A percentile compares a stretch with the other conserved stretches of the same genome.
phyloP scores from a whole-genome alignment of 208 protist species.

The Acanthamoeba culbertsoni region DNA sequence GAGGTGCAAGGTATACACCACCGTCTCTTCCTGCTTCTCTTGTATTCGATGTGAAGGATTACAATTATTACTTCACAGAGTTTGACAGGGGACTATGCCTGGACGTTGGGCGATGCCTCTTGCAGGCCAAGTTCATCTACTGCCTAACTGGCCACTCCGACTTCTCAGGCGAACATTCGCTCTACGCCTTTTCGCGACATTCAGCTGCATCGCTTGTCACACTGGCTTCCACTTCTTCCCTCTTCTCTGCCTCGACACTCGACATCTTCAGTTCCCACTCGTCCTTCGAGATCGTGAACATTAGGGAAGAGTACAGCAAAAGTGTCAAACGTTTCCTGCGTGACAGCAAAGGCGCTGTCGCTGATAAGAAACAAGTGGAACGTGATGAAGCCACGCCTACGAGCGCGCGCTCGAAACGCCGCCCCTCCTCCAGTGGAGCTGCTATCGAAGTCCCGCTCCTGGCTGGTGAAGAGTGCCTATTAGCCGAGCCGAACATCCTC shows the following conservation, averaged over 20 bases:
- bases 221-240: not conserved
- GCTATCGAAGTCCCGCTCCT: not conserved
- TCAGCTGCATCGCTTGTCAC: not conserved
- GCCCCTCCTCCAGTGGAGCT: not conserved
- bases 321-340: not conserved
- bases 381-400: not conserved
- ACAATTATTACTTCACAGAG: not conserved
- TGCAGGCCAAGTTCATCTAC: not conserved
- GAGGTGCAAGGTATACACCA: not conserved
- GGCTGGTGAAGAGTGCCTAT: not conserved
- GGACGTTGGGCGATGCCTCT: not conserved
- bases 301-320: not conserved
- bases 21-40: not conserved
- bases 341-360: not conserved
- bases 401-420: not conserved
- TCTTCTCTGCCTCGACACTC: not conserved
- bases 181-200: not conserved
- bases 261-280: not conserved
- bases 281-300: not conserved
- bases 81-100: not conserved
- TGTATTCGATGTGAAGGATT: not conserved
- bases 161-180: not conserved
- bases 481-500: not conserved
- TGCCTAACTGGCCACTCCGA: not conserved
- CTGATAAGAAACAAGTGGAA: not conserved